Evolutionary conservation across 1,284 basidiomycete species (phyloP).

Genomic region (Rhodotorula sp.): DNA sequence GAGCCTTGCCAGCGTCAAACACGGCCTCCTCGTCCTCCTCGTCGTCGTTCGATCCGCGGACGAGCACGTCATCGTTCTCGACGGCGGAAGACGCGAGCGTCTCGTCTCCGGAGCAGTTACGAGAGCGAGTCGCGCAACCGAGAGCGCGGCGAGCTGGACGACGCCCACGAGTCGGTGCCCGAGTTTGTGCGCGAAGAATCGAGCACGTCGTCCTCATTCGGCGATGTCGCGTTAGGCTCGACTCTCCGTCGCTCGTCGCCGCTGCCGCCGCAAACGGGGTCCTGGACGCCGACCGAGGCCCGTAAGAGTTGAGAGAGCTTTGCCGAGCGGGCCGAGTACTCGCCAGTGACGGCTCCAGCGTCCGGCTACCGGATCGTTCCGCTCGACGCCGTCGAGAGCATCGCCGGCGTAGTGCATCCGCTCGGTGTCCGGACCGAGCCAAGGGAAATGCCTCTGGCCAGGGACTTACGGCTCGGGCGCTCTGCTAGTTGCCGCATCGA

Average conservation of each 20-base stretch:
- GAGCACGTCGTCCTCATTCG: not conserved
- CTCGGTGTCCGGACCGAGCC: not conserved
- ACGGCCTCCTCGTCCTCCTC: not conserved
- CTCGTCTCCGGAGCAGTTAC: constrained; percentile 8
- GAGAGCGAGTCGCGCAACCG: constrained; percentile 13
- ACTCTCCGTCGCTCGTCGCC: too few species aligned
- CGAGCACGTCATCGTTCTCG: constrained; percentile 5
- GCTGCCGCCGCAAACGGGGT: too few species aligned
- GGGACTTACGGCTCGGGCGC: not conserved
- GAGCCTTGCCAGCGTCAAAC: not conserved
- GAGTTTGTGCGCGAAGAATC: not conserved
- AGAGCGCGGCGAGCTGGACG: constrained; percentile 13
- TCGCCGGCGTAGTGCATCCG: constrained; percentile 1
- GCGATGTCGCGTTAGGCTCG: not conserved
- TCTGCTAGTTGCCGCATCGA: not conserved
- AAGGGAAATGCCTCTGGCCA: not conserved
- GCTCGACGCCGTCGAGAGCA: constrained; percentile 11
- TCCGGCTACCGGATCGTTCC: not conserved
- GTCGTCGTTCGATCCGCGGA: constrained; percentile 7
- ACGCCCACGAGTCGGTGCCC: not conserved
- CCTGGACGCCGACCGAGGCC: too few species aligned
- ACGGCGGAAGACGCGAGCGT: constrained; percentile 3
- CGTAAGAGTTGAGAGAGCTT: constrained; percentile 1
- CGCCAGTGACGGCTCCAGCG: not conserved
- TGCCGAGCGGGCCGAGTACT: not conserved